phyloP scores from a whole-genome alignment of 495 filamentous ascomycete genomes.

The Hypoxylon lenormandii region DNA sequence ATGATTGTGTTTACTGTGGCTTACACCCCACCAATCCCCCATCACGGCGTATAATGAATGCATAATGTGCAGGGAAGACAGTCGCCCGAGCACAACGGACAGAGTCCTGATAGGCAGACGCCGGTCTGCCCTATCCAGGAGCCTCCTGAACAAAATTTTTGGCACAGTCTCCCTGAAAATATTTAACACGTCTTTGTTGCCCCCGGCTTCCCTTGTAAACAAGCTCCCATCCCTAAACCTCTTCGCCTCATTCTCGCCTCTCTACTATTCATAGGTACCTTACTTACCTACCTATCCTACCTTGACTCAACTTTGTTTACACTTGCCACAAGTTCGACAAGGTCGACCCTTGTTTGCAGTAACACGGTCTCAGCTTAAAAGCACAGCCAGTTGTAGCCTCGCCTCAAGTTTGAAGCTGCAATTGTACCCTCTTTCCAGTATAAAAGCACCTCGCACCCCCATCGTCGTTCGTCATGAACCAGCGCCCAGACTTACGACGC shows the following conservation, averaged over 20 bases:
- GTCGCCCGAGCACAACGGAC: constrained; percentile 40
- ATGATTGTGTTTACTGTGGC: constrained; percentile 42
- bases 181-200: constrained; percentile 40
- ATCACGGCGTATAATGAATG: constrained; percentile 37
- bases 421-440: neutral
- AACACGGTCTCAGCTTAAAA: constrained; percentile 13
- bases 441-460: constrained; percentile 19
- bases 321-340: constrained; percentile 30
- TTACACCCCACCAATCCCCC: constrained; percentile 45
- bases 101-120: constrained; percentile 43
- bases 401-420: neutral
- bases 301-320: constrained; percentile 16
- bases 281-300: neutral
- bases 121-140: constrained; percentile 28
- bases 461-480: constrained; percentile 18
- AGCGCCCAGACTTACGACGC: constrained; percentile 31
- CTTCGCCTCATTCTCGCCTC: constrained; percentile 27
- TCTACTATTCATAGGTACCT: constrained; percentile 5
- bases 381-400: neutral
- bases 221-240: constrained; percentile 20
- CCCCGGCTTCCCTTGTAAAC: constrained; percentile 6
- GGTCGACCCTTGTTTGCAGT: constrained; percentile 24
- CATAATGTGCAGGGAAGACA: constrained; percentile 42
- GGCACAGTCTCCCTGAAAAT: constrained; percentile 23
- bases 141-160: constrained; percentile 28